A percentile compares a stretch with the other conserved stretches of the same genome.
These are phyloP conservation scores for Trichopus zeylanicus DNA, from an alignment of 116 monocot species.

Conservation along the genomic window DNA sequence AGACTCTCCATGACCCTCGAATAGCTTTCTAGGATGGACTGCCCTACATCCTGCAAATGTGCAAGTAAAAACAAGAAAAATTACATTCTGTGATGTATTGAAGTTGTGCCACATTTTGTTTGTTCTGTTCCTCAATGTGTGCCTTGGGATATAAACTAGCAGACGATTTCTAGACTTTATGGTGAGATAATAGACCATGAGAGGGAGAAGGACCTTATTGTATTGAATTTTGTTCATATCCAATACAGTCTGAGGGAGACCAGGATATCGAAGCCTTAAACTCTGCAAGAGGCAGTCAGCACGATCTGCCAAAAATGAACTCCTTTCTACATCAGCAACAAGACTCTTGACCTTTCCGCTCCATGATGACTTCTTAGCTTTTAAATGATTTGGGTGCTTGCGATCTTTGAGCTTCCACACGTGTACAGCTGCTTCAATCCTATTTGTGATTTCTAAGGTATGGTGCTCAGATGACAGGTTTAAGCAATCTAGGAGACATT, in stretches of 20 bases:
- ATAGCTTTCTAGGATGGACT: conserved; percentile 89
- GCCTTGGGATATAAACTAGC: neutral
- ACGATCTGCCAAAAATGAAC: conserved; percentile 44
- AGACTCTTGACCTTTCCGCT: conserved; percentile 80
- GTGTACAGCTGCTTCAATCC: conserved; percentile 83
- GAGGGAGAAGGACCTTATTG: conserved; percentile 61
- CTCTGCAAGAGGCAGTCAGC: conserved; percentile 74
- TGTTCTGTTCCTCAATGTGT: neutral
- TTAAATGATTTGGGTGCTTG: conserved; percentile 28
- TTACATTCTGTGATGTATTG: neutral
- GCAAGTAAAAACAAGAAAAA: neutral
- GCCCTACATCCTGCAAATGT: conserved; percentile 77
- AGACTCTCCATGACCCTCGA: conserved; percentile 92
- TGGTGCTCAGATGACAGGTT: conserved; percentile 93
- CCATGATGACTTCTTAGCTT: conserved; percentile 73
- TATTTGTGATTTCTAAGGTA: conserved; percentile 80
- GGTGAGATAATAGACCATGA: neutral
- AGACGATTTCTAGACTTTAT: neutral
- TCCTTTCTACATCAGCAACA: conserved; percentile 47
- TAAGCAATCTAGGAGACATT: conserved; percentile 81
- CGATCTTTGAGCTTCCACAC: conserved; percentile 71
- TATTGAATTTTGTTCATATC: conserved; percentile 99
- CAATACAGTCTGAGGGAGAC: conserved; percentile 84
- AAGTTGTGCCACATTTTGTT: neutral
- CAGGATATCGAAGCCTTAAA: conserved; percentile 69